phyloP scores from a whole-genome alignment of 345 rosid genomes.

The Hibiscus tridactylites region DNA sequence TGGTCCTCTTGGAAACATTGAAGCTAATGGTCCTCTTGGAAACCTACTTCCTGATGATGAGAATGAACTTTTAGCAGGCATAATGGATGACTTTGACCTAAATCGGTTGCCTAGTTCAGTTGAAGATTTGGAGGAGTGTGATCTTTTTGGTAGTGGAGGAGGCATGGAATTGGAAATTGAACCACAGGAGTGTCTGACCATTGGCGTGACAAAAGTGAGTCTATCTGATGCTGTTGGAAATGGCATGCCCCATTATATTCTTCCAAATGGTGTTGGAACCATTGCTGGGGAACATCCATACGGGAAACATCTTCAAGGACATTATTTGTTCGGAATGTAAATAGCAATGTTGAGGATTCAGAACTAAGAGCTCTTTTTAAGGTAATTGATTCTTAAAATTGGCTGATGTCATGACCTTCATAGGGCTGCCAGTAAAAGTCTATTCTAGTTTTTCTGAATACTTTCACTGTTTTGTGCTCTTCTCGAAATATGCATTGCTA shows the following conservation, averaged over 20 bases:
- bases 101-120: slow-evolving; percentile 40
- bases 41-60: slow-evolving; percentile 48
- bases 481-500: neutral
- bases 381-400: slow-evolving; percentile 27
- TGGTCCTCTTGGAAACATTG: slow-evolving; percentile 22
- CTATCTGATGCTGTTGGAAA: slow-evolving; percentile 37
- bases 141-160: slow-evolving; percentile 65
- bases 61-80: slow-evolving; percentile 52
- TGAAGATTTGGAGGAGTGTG: slow-evolving; percentile 63
- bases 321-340: slow-evolving; percentile 63
- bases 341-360: slow-evolving; percentile 60
- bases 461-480: neutral
- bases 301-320: slow-evolving; percentile 77
- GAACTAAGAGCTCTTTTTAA: slow-evolving; percentile 53
- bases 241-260: slow-evolving; percentile 30
- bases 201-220: slow-evolving; percentile 33
- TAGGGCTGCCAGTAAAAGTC: neutral
- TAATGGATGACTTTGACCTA: slow-evolving; percentile 63
- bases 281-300: slow-evolving; percentile 71
- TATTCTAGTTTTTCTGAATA: neutral
- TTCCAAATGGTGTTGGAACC: slow-evolving; percentile 49
- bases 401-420: neutral
- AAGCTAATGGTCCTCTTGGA: too few relatives aligned
- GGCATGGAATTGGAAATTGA: slow-evolving; percentile 62
- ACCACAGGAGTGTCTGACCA: slow-evolving; percentile 37